Base-by-base conservation (phyloP, 768 basidiomycete genomes). In the Kwoniella dendrophila region DNA sequence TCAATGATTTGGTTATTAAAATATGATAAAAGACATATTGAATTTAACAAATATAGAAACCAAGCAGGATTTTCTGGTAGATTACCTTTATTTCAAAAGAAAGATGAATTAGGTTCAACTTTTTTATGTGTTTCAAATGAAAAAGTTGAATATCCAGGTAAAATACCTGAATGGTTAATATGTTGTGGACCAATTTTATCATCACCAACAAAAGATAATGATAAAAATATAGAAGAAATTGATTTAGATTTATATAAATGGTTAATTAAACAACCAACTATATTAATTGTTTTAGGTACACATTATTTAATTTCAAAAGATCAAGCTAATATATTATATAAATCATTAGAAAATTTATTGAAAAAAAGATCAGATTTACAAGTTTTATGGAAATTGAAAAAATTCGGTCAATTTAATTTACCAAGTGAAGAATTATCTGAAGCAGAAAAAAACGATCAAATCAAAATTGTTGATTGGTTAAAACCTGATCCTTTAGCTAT, bases 181-280 rank as follows among this genome's bases (percentile, higher is more conserved):
- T 59, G 48, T 48, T 65, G 63, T 34, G 69, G 69, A n/a, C 69
- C 69, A 1, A 68, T 71, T 30, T 7, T 66, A 2, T 60, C 44
- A 27, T 18, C 56, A 4, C 48, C 56, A 38, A 8, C 36, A n/a
- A n/a, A n/a, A n/a, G n/a, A n/a, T n/a, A n/a, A n/a, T 44, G 22
- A 20, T 18, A 20, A 24, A 20, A 32, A 49, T 4, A 26, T 68
- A 2, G 26, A 51, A 10, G 33, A 40, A 16, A 43, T 54, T 11
- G 69, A 68, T 56, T 48, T 52, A 22, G 63, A 63, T 16, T 43
- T 68, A 3, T 49, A 27, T 41, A 41, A 51, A 5, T 67, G 66
- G 69, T 20, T 70, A 0, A 40, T 45, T 43, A 29, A 44, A 4
- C 33, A 53, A 32, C 50, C 45, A 8, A 59, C 57, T 12, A 41